Evolutionary conservation across 164 flowering plant genomes (phyloP), one percentile per base, ranked within the genome.

Genomic region (Tinospora cordifolia): DNA sequence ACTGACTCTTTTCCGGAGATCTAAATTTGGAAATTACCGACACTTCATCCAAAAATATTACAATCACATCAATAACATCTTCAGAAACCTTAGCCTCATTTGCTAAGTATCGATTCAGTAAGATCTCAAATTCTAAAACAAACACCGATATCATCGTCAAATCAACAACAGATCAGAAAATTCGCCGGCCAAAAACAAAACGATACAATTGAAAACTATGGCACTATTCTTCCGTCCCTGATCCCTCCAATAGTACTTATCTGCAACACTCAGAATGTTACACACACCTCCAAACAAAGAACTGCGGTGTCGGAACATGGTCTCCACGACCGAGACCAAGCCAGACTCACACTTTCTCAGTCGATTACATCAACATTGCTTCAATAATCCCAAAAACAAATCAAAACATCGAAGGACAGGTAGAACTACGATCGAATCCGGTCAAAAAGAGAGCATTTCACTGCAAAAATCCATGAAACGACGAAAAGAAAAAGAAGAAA

Each of bases 1-100:
- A 34, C 7, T 19, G 47, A 19, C 24, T 38, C 41, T 34, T 15
- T 38, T 64, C 47, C 47, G 26, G n/a, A 19, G 10, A 64, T 64
- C 67, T n/a, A 38, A 64, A 38, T 64, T 64, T n/a, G 67, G 67
- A 64, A 38, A 66, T 66, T 36, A 3, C 34, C 47, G 34, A 24
- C 10, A 44, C 12, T 26, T 24, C 36, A 44, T 14, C 44, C n/a
- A 46, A 19, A 41, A 44, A 30, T n/a, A 25, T 21, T 30, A 44
- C 46, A 44, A 22, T 22, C 69, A 41, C 57, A 44, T 12, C 30
- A 26, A 66, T 22, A 22, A 11, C 10, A 14, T 44, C 11, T 10
- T 1, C 27, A 9, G 21, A 44, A 46, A 66, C 3, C 25, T 10
- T 34, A 25, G 30, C 25, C 47, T 44, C 38, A 27, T 14, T 24